phyloP scores from a whole-genome alignment of 306 rosid genomes.

The Begonia masoniana region DNA sequence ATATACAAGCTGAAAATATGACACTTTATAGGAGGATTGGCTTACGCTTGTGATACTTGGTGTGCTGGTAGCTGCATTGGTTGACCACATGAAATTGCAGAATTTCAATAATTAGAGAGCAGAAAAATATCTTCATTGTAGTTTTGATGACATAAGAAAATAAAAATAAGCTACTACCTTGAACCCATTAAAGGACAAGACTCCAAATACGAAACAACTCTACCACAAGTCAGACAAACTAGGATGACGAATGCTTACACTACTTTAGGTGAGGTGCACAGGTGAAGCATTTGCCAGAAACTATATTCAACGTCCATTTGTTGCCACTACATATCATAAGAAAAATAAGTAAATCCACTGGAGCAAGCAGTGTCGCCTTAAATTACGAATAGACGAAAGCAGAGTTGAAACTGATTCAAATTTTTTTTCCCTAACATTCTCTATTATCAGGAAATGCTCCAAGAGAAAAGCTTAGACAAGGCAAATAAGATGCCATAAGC shows the following conservation, averaged over 20 bases:
- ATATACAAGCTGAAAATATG: background rate
- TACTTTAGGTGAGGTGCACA: constrained; percentile 95
- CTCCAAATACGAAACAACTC: background rate
- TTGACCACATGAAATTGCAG: constrained; percentile 28
- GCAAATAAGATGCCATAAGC: no score
- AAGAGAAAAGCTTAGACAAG: background rate
- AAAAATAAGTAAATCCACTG: constrained; percentile 3
- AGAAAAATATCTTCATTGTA: background rate
- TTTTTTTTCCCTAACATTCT: background rate
- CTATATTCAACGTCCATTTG: constrained; percentile 99
- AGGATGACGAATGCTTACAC: constrained; percentile 51
- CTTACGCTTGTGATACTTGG: constrained; percentile 99
- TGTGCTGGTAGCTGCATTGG: constrained; percentile 94
- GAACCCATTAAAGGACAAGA: background rate
- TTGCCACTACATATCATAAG: constrained; percentile 65
- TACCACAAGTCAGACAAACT: background rate
- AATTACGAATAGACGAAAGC: background rate
- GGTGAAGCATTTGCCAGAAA: constrained; percentile 99
- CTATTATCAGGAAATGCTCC: background rate
- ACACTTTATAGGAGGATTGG: constrained; percentile 14
- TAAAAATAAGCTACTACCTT: background rate
- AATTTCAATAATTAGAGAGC: constrained; percentile 17
- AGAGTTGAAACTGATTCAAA: background rate
- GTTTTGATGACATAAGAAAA: background rate
- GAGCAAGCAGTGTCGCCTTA: constrained; percentile 3